Base-by-base conservation (phyloP, 805 yeast genomes). In the Kuraishia ogatae region DNA sequence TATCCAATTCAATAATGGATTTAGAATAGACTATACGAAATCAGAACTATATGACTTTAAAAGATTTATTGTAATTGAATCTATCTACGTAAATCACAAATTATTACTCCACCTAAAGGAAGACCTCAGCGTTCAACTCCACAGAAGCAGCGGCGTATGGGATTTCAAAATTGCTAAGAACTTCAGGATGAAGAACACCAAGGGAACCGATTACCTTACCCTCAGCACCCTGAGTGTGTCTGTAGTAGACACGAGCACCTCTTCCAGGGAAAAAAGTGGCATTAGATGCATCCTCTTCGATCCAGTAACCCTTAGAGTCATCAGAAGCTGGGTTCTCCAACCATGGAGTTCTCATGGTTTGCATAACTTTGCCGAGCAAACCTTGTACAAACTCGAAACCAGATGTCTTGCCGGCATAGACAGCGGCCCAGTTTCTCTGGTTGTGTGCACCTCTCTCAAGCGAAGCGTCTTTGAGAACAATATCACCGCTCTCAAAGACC, bases 311-410 rank as follows among this genome's bases (percentile, higher is more conserved):
- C 75, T 94, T 88, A 58, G 75, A 79, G 47, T 75, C 71, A 54
- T 73, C 78, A 48, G 72, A 66, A 46, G 78, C 67, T 17, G 83
- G 79, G 58, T 80, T 78, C 58, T 80, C 84, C 57, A 87, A 72
- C 94, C 96, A 89, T 50, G 83, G 81, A 43, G 96, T 84, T 78
- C 97, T 87, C 76, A 94, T 80, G 65, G 97, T 93, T 75, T 91
- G 93, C 97, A 94, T 92, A 60, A 96, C 76, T 65, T 96, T 89
- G 63, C 96, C 97, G 58, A 94, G 78, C 62, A 94, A 78, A 62
- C 99, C 99, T 75, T 94, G 99, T 53, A 90, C 89, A 60, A 77
- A 78, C 74, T 94, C 99, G 66, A 94, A 94, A 57, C 97, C 97
- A 19, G 97, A 89, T 19, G 92, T 84, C 72, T 92, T 93, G 65